Evolutionary conservation across 768 basidiomycete genomes (phyloP), one percentile per base, ranked within the genome.

Genomic region (Kwoniella dendrophila): DNA sequence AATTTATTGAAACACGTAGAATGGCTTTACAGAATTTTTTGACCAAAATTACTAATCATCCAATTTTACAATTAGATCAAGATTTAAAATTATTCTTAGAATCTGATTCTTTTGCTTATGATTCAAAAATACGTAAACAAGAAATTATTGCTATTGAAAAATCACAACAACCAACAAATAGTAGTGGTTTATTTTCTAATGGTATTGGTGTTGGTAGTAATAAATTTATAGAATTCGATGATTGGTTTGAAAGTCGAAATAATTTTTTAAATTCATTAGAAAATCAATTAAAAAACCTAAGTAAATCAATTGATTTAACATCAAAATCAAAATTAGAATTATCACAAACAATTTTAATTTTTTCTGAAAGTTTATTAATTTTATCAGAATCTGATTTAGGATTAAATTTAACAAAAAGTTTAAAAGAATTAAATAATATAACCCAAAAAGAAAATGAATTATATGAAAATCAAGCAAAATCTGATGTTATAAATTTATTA

Each of bases 81-180:
- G 95, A 97, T 76, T 76, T 99, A 68, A 88, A 85, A 78, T 74
- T 93, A 62, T 98, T 99, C 81, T 80, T 99, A 73, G 95, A 98
- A 77, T 90, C 88, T 71, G 96, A 99, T 76, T 88, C 85, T 4
- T 97, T 98, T 78, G 81, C 88, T 12, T 81, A 92, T 58, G 96
- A 98, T 80, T 92, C 93, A 52, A 78, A 92, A 44, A 49, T 51
- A 11, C 63, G 73, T 0, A 48, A 47, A 61, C 32, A 73, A 92
- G 93, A 92, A 92, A 74, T 91, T 92, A 64, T 83, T 88, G 59
- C 90, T 89, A 72, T 84, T 87, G 2, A 91, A 91, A 67, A 82
- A 88, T 16, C 18, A 10, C 66, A 90, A 75, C 84, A 86, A 53
- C 88, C 36, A 14, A 38, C 41, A n/a, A 41, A 24, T 44, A 45